Evolutionary conservation across 768 basidiomycete genomes (phyloP).

Genomic region (Auriscalpium orientale): DNA sequence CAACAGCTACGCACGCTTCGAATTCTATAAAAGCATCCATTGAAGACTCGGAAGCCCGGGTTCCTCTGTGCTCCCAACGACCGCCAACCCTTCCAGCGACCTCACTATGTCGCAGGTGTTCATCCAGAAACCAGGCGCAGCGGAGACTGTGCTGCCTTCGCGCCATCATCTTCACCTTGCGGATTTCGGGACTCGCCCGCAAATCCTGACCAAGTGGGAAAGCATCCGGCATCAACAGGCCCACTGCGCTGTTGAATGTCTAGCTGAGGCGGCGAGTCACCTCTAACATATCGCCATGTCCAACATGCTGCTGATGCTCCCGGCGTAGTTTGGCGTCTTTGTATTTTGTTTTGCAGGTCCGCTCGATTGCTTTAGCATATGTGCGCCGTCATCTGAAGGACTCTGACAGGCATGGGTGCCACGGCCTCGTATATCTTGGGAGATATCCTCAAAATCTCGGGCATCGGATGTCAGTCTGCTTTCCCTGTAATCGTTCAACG

Average conservation of each 20-base stretch:
- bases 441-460: conserved; percentile 10
- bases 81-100: too few relatives aligned
- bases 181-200: conserved; percentile 32
- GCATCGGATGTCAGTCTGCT: conserved; percentile 21
- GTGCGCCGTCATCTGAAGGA: too few relatives aligned
- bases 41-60: too few relatives aligned
- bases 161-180: conserved; percentile 27
- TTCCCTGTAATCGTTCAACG: too few relatives aligned
- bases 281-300: neutral
- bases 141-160: too few relatives aligned
- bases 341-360: neutral
- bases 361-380: neutral
- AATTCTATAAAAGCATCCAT: too few relatives aligned
- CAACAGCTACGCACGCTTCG: too few relatives aligned
- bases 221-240: conserved; percentile 27
- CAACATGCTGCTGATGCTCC: neutral
- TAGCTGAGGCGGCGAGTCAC: conserved; percentile 47
- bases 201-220: conserved; percentile 41
- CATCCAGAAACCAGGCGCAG: too few relatives aligned
- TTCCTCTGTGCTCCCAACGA: too few relatives aligned
- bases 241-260: conserved; percentile 47
- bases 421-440: conserved; percentile 23
- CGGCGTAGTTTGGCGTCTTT: neutral
- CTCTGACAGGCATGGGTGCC: conserved; percentile 23
- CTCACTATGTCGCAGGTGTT: too few relatives aligned